These are phyloP conservation scores for Holtermanniella nyarrowii DNA, from an alignment of 768 basidiomycete species.

Conservation along the genomic window DNA sequence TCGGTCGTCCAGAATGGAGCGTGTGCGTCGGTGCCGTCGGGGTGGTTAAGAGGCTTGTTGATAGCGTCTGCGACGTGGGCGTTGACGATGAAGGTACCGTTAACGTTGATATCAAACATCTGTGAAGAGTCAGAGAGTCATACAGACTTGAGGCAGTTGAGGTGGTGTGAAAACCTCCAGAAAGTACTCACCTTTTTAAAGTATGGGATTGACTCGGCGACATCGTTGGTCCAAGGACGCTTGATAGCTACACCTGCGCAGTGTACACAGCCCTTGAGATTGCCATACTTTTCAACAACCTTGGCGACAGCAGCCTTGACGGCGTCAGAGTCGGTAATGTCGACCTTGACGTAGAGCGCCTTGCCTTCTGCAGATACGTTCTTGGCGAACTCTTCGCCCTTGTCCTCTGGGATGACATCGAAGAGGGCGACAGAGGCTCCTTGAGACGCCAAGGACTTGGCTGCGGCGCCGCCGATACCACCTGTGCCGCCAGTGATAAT, in stretches of 20 bases:
- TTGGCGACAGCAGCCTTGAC: constrained; percentile 20
- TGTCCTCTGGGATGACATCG: background rate
- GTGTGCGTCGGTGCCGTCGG: background rate
- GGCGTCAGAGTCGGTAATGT: constrained; percentile 16
- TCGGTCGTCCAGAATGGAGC: background rate
- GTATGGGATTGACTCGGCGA: constrained; percentile 23
- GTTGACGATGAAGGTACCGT: constrained; percentile 5
- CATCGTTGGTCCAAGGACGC: constrained; percentile 17
- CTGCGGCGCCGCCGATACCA: constrained; percentile 28
- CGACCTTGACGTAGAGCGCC: constrained; percentile 6
- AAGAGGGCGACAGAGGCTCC: constrained; percentile 25
- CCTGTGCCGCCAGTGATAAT: constrained; percentile 34
- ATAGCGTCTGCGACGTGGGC: constrained; percentile 8
- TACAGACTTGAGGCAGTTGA: too few relatives aligned
- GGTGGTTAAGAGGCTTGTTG: constrained; percentile 6
- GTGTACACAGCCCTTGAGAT: constrained; percentile 18
- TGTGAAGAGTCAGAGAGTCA: constrained; percentile 1
- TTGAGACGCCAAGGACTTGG: constrained; percentile 6
- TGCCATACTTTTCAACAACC: constrained; percentile 13
- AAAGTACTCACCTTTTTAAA: constrained; percentile 23
- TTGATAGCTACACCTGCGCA: constrained; percentile 22
- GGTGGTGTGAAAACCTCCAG: too few relatives aligned
- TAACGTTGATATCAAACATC: constrained; percentile 3
- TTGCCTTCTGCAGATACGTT: too few relatives aligned
- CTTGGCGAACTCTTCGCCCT: background rate